Conservation (phyloP, 192 early-diverging fungal genomes). For the Mortierella alpina region DNA sequence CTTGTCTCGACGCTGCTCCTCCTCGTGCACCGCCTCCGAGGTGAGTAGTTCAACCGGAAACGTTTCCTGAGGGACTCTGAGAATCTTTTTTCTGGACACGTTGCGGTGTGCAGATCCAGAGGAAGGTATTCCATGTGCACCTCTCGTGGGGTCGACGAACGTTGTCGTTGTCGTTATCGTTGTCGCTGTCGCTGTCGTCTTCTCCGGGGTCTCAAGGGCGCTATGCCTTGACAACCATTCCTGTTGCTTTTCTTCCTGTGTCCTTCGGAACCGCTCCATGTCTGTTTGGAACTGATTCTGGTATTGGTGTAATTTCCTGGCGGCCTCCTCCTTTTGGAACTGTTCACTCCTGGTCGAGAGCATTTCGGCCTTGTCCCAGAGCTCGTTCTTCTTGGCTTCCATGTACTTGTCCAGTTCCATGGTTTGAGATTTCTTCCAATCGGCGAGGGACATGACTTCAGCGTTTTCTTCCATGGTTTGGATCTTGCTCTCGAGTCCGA, state of each 20-base stretch:
- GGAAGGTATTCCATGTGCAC: too few relatives aligned
- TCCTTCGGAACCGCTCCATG: conserved; percentile 35
- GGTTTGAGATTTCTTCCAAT: conserved; percentile 41
- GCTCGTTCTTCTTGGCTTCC: conserved; percentile 39
- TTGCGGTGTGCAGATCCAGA: too few relatives aligned
- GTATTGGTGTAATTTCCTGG: conserved; percentile 25
- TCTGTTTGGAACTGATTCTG: conserved; percentile 47
- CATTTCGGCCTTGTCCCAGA: conserved; percentile 49
- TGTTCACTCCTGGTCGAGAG: conserved; percentile 33
- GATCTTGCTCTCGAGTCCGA: conserved; percentile 29
- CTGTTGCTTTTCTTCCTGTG: conserved; percentile 24
- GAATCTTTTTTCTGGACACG: too few relatives aligned
- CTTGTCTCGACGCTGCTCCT: conserved; percentile 23
- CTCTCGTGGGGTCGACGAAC: too few relatives aligned
- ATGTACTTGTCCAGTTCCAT: conserved; percentile 42
- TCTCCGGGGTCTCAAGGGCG: background rate
- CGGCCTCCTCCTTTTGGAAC: conserved; percentile 45
- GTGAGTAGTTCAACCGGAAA: too few relatives aligned
- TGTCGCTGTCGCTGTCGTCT: background rate
- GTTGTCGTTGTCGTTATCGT: background rate
- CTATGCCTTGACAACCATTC: conserved; percentile 19
- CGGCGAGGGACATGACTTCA: conserved; percentile 19
- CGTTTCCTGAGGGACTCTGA: too few relatives aligned
- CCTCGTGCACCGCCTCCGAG: background rate
- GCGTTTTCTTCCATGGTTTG: conserved; percentile 29